A percentile compares a stretch with the other conserved stretches of the same genome.
These are phyloP conservation scores for Scortechinia acanthostroma DNA, from an alignment of 2,329 filamentous ascomycete species.

Conservation along the genomic window DNA sequence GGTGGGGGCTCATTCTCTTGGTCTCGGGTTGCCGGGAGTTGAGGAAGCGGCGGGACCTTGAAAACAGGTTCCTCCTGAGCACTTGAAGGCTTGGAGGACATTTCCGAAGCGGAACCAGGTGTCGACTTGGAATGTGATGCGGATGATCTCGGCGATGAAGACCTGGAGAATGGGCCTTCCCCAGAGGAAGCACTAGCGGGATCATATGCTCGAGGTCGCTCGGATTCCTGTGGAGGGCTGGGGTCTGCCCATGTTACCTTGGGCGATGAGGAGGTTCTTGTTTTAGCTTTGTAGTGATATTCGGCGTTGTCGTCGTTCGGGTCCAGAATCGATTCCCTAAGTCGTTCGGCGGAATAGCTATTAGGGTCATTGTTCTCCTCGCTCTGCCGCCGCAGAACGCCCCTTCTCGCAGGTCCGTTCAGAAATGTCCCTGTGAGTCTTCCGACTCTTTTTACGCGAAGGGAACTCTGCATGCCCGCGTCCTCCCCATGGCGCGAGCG, in stretches of 20 bases:
- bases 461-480: conserved; percentile 36
- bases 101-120: conserved; percentile 19
- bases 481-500: conserved; percentile 27
- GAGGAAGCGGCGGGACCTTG: conserved; percentile 34
- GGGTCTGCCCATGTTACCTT: background rate
- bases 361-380: conserved; percentile 29
- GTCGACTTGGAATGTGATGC: conserved; percentile 21
- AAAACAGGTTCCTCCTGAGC: conserved; percentile 31
- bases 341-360: background rate
- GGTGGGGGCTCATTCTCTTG: conserved; percentile 57
- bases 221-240: background rate
- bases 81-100: conserved; percentile 26
- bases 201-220: background rate
- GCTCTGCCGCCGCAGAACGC: conserved; percentile 35
- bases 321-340: background rate
- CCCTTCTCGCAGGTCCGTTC: conserved; percentile 42
- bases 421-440: conserved; percentile 41
- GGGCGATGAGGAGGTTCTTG: background rate
- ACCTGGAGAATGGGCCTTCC: background rate
- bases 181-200: background rate
- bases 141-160: background rate
- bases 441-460: conserved; percentile 43
- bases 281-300: background rate
- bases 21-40: conserved; percentile 36
- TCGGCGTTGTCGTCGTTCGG: background rate